These are phyloP conservation scores for Akanthomyces lecanii DNA, from an alignment of 2,329 filamentous ascomycete species.

Conservation along the genomic window DNA sequence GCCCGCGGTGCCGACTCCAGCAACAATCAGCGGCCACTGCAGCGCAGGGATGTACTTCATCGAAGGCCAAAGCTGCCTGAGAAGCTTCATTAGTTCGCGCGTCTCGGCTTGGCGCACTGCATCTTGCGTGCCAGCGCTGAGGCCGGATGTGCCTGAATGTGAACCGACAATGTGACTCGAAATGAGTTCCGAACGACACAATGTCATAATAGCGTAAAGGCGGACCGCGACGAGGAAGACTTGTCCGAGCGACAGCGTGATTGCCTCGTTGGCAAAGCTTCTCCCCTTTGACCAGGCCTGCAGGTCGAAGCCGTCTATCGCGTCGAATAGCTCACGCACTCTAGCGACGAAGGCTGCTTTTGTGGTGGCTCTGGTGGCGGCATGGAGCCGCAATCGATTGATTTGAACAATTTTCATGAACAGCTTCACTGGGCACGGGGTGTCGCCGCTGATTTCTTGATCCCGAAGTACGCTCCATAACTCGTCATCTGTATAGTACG, in stretches of 20 bases:
- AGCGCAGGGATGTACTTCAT: not conserved
- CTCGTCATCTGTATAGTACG: not conserved
- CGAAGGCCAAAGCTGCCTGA: not conserved
- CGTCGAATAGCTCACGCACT: not conserved
- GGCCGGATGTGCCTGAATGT: not conserved
- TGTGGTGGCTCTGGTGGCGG: not conserved
- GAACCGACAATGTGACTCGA: not conserved
- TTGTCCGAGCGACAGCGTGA: not conserved
- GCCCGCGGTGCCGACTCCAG: not conserved
- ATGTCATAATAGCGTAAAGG: not conserved
- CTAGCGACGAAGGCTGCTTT: not conserved
- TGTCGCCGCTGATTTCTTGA: not conserved
- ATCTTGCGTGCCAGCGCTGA: not conserved
- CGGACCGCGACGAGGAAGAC: not conserved
- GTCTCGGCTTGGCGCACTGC: not conserved
- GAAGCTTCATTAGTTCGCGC: not conserved
- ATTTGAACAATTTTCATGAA: not conserved
- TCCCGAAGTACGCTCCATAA: not conserved
- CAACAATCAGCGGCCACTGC: not conserved
- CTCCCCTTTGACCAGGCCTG: not conserved
- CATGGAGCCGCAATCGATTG: not conserved
- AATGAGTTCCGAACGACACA: not conserved
- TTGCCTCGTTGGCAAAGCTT: not conserved
- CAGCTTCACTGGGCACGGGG: not conserved
- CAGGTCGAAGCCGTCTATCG: not conserved